Evolutionary conservation across 176 grass and related monocot species (phyloP).

Genomic region (Raddia guianensis): DNA sequence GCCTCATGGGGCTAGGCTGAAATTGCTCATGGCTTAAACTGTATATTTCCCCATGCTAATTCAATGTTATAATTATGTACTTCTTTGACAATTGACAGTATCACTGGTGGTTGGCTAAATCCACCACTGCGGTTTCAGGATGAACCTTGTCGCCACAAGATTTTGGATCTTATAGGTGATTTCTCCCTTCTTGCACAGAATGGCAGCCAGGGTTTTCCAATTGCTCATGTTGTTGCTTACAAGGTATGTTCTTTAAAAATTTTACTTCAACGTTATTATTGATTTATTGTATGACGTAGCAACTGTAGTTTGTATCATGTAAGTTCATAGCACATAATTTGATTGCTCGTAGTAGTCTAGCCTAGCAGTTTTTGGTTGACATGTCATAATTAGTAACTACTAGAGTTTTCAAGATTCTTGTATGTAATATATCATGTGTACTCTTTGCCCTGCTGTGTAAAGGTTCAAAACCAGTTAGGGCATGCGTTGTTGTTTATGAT

Average conservation of each 20-base stretch:
- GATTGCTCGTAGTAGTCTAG: background rate
- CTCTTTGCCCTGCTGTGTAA: background rate
- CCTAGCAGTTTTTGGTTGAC: background rate
- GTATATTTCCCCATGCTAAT: slow-evolving; percentile 7
- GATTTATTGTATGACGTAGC: background rate
- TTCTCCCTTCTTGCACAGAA: slow-evolving; percentile 87
- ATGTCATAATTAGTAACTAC: background rate
- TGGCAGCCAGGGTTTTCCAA: slow-evolving; percentile 79
- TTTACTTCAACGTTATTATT: background rate
- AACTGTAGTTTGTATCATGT: background rate
- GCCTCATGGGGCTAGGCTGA: background rate
- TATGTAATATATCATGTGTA: background rate
- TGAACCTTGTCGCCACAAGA: slow-evolving; percentile 93
- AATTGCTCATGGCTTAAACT: slow-evolving; percentile 13
- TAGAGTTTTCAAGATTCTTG: background rate
- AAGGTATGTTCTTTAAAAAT: slow-evolving; percentile 66
- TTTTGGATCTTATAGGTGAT: slow-evolving; percentile 91
- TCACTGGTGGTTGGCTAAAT: slow-evolving; percentile 76
- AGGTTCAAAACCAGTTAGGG: background rate
- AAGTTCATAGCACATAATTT: background rate
- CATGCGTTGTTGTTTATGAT: background rate
- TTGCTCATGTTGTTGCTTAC: slow-evolving; percentile 82
- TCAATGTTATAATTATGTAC: slow-evolving; percentile 28
- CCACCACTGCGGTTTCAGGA: slow-evolving; percentile 76
- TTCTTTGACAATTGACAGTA: slow-evolving; percentile 57